Evolutionary conservation across 257 asterid species (phyloP).

Genomic region (Gentiana dahurica): DNA sequence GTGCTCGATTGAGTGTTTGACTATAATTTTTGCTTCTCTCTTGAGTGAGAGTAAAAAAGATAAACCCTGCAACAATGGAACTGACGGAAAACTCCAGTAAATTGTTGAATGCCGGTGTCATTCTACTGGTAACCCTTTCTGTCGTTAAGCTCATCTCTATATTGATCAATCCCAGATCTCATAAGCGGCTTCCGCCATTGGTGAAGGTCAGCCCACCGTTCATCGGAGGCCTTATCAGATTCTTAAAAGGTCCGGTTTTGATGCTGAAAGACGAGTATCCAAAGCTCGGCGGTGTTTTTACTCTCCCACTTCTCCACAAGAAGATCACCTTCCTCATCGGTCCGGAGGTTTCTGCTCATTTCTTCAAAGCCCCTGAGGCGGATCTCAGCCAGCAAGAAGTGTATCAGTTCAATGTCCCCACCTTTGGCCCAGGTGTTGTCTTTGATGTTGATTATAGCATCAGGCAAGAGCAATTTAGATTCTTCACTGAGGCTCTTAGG

Average conservation of each 20-base stretch:
- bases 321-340: constrained; percentile 83
- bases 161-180: constrained; percentile 66
- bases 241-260: constrained; percentile 75
- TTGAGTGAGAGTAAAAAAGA: neutral
- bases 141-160: constrained; percentile 53
- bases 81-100: constrained; percentile 25
- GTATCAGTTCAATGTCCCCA: constrained; percentile 87
- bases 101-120: constrained; percentile 49
- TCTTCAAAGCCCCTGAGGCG: constrained; percentile 87
- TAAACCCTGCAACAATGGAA: constrained; percentile 22
- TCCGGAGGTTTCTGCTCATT: constrained; percentile 93
- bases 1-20: neutral
- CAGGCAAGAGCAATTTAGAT: constrained; percentile 94
- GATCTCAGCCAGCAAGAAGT: constrained; percentile 97
- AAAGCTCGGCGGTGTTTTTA: constrained; percentile 88
- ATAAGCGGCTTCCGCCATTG: constrained; percentile 53
- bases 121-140: constrained; percentile 56
- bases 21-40: neutral
- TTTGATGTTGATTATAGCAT: constrained; percentile 83
- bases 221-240: constrained; percentile 61
- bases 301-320: constrained; percentile 55
- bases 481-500: constrained; percentile 86
- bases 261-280: constrained; percentile 86
- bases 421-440: constrained; percentile 95
- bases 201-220: constrained; percentile 47